Conservation (phyloP, 208 protist species). For the Leishmania gerbilli region DNA sequence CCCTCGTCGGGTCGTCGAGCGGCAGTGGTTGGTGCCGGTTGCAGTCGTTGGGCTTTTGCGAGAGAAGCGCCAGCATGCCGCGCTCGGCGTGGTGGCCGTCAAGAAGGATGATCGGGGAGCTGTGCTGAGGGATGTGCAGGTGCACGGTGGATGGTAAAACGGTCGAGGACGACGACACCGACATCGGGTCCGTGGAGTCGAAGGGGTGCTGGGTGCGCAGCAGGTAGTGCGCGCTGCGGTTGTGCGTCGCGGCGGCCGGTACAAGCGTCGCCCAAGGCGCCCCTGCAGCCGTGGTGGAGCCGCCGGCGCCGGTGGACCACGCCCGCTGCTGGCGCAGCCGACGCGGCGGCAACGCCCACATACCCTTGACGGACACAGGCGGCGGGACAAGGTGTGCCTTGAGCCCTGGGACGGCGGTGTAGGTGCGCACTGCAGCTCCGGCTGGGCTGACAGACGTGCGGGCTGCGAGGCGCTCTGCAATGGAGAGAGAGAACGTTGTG, state of each 20-base stretch:
- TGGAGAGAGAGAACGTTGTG: conserved; percentile 11
- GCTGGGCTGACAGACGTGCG: conserved; percentile 17
- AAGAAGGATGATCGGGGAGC: conserved; percentile 58
- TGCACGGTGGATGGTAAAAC: conserved; percentile 7
- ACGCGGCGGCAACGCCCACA: conserved; percentile 67
- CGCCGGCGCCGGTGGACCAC: too few species aligned
- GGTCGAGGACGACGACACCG: not conserved
- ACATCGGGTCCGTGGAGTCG: conserved; percentile 4
- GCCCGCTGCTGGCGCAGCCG: conserved; percentile 6
- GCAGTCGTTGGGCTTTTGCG: conserved; percentile 34
- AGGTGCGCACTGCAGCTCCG: conserved; percentile 32
- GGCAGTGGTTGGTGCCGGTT: conserved; percentile 37
- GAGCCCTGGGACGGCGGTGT: conserved; percentile 60
- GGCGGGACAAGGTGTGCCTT: conserved; percentile 50
- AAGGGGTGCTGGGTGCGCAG: conserved; percentile 16
- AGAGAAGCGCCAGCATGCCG: conserved; percentile 68
- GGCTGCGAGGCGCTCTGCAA: conserved; percentile 21
- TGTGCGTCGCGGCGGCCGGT: conserved; percentile 24
- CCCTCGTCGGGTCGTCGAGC: conserved; percentile 16
- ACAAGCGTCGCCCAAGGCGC: conserved; percentile 12
- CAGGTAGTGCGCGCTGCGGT: conserved; percentile 31
- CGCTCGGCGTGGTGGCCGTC: conserved; percentile 46
- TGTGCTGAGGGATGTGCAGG: conserved; percentile 57
- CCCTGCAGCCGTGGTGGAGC: too few species aligned
- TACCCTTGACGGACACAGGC: conserved; percentile 43